Evolutionary conservation across 192 early-diverging fungal genomes (phyloP).

Genomic region (Entrophospora sp.): DNA sequence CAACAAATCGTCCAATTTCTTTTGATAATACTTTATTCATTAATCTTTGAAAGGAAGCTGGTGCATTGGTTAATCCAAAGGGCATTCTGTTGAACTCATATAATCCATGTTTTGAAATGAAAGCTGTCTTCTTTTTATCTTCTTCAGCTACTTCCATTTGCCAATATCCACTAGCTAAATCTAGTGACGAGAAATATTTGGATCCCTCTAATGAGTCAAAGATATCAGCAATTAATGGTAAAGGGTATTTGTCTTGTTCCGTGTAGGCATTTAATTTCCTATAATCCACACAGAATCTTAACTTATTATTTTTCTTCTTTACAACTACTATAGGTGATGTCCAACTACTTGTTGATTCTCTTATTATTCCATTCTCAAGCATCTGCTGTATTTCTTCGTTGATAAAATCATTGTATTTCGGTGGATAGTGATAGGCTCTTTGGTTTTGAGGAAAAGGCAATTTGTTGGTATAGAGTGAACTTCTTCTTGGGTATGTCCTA

Average conservation of each 20-base stretch:
- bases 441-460: too few relatives aligned
- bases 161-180: slow-evolving; percentile 20
- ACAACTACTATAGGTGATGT: slow-evolving; percentile 33
- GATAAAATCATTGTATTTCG: too few relatives aligned
- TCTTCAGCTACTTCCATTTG: background rate
- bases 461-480: too few relatives aligned
- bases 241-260: slow-evolving; percentile 27
- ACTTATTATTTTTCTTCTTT: slow-evolving; percentile 27
- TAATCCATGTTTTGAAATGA: slow-evolving; percentile 7
- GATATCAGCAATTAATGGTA: slow-evolving; percentile 32
- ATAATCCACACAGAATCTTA: slow-evolving; percentile 37
- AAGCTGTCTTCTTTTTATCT: slow-evolving; percentile 18
- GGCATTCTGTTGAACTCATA: slow-evolving; percentile 22
- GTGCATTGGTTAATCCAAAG: slow-evolving; percentile 25
- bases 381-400: too few relatives aligned
- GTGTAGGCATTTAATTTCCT: slow-evolving; percentile 31
- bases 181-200: slow-evolving; percentile 19
- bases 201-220: background rate
- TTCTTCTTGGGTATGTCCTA: too few relatives aligned
- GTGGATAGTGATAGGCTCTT: too few relatives aligned
- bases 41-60: slow-evolving; percentile 14
- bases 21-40: background rate
- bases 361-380: too few relatives aligned
- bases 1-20: background rate
- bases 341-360: too few relatives aligned